Percentiles rank a stretch among this genome's conserved stretches.
phyloP scores from a whole-genome alignment of 1,284 basidiomycete genomes.

The Cryptococcus floricola region DNA sequence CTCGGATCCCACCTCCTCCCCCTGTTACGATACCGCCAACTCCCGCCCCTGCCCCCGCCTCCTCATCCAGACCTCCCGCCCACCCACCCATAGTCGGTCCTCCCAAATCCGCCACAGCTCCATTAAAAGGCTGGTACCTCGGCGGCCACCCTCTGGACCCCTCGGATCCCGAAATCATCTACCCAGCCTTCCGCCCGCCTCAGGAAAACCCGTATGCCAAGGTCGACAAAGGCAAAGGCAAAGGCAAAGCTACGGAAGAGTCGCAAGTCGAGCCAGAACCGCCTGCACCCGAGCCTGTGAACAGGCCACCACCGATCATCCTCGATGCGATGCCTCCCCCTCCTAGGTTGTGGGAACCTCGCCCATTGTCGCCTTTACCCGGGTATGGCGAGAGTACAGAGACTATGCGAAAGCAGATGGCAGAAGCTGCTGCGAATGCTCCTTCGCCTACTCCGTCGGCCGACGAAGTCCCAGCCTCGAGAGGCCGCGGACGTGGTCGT shows the following conservation, averaged over 20 bases:
- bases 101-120: not conserved
- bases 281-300: not conserved
- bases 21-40: not conserved
- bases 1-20: not conserved
- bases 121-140: conserved; percentile 1
- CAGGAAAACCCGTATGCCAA: not conserved
- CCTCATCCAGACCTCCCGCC: too few species aligned
- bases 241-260: not conserved
- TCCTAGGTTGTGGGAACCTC: not conserved
- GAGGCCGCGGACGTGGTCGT: not conserved
- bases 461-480: too few species aligned
- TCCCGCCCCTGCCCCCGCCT: not conserved
- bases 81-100: too few species aligned
- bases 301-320: not conserved
- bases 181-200: not conserved
- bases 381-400: not conserved
- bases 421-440: not conserved
- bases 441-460: too few species aligned
- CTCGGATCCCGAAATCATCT: not conserved
- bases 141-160: not conserved
- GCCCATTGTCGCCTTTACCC: not conserved
- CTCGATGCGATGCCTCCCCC: not conserved
- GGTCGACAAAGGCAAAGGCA: not conserved
- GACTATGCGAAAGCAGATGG: not conserved
- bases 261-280: not conserved